phyloP scores from a whole-genome alignment of 352 stramenopile species.

The Pilasporangium apinafurcum region DNA sequence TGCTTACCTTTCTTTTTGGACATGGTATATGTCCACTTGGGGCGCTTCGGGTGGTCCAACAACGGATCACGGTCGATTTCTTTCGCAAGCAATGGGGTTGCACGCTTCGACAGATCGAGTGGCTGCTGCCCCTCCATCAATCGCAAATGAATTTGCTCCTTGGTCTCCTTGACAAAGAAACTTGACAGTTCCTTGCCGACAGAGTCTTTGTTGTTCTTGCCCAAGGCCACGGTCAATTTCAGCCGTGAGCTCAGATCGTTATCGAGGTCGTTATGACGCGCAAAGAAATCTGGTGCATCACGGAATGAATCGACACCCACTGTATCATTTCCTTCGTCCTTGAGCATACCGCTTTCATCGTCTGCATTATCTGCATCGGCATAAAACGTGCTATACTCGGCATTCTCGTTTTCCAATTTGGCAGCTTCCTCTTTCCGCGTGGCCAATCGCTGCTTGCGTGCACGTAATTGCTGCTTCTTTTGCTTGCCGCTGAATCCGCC shows the following conservation, averaged over 20 bases:
- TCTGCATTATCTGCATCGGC: conserved; percentile 20
- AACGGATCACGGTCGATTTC: conserved; percentile 56
- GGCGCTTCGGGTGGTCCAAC: conserved; percentile 67
- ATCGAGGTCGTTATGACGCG: conserved; percentile 57
- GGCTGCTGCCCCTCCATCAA: conserved; percentile 79
- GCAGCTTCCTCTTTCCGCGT: conserved; percentile 54
- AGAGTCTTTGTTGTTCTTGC: conserved; percentile 77
- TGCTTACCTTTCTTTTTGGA: conserved; percentile 73
- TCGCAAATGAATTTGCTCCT: conserved; percentile 81
- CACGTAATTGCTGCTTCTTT: conserved; percentile 81
- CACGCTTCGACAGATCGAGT: conserved; percentile 43
- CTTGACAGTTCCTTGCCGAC: conserved; percentile 80
- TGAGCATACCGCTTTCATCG: conserved; percentile 7
- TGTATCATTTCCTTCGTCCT: conserved; percentile 14
- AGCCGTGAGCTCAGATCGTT: conserved; percentile 58
- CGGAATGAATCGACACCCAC: conserved; percentile 37
- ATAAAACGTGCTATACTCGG: conserved; percentile 57
- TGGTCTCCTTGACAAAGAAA: conserved; percentile 85
- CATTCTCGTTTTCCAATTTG: conserved; percentile 23
- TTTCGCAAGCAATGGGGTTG: conserved; percentile 46
- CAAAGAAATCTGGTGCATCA: conserved; percentile 54
- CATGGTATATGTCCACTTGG: conserved; percentile 74
- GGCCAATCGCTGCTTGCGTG: conserved; percentile 72
- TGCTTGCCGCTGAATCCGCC: conserved; percentile 82
- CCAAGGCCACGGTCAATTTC: conserved; percentile 76